Conservation (phyloP, 139 green algal genomes). For the Prasinococcaceae sp. region DNA sequence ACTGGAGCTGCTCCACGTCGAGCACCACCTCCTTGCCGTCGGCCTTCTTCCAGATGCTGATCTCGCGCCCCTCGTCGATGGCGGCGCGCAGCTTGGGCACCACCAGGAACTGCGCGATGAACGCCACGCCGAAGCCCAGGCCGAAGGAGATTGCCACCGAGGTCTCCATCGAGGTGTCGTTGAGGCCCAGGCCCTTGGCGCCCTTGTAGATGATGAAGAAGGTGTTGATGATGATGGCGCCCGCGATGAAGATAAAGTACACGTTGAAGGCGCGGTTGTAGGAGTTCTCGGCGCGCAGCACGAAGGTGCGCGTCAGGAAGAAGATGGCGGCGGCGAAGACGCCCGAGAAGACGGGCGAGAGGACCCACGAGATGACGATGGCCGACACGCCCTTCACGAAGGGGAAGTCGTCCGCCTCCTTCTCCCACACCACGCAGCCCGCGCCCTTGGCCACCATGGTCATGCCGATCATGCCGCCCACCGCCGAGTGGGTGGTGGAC, state of each 20-base stretch:
- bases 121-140: conserved; percentile 28
- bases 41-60: background rate
- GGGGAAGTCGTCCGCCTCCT: conserved; percentile 16
- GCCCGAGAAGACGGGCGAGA: conserved; percentile 31
- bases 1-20: background rate
- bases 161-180: background rate
- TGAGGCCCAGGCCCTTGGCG: conserved; percentile 2
- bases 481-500: conserved; percentile 40
- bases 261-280: conserved; percentile 29
- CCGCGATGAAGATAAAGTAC: conserved; percentile 27
- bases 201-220: conserved; percentile 52
- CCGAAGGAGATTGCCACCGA: conserved; percentile 11
- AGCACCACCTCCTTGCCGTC: background rate
- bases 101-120: conserved; percentile 13
- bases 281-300: conserved; percentile 25
- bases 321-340: conserved; percentile 17
- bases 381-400: conserved; percentile 26
- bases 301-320: conserved; percentile 12
- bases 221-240: conserved; percentile 34
- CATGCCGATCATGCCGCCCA: conserved; percentile 19
- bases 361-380: conserved; percentile 39
- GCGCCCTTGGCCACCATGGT: conserved; percentile 16
- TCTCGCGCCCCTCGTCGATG: background rate
- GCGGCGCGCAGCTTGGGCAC: background rate
- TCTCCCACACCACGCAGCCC: conserved; percentile 27